phyloP scores from a whole-genome alignment of 2,329 filamentous ascomycete species.

The Apiospora rasikravindrae region DNA sequence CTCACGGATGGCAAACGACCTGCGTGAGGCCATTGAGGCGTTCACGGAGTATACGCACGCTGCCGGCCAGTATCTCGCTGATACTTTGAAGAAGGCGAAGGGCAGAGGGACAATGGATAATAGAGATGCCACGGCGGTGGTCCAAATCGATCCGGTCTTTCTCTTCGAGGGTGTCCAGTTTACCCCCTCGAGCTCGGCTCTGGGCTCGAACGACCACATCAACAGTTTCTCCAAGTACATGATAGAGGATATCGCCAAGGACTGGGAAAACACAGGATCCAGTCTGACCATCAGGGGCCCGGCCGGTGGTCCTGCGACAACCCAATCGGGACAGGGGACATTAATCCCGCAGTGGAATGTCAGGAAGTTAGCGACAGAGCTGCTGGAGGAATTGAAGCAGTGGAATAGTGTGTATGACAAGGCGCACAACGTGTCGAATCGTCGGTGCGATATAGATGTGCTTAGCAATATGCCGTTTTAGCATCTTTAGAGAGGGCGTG shows the following conservation, averaged over 20 bases:
- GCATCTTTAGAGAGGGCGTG: neutral
- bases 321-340: constrained; percentile 44
- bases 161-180: constrained; percentile 32
- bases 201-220: constrained; percentile 38
- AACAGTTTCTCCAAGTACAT: constrained; percentile 50
- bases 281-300: constrained; percentile 46
- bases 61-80: constrained; percentile 31
- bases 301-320: constrained; percentile 29
- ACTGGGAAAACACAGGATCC: constrained; percentile 46
- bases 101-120: neutral
- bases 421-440: neutral
- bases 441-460: neutral
- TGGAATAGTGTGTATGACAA: constrained; percentile 34
- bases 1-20: constrained; percentile 25
- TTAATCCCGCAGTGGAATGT: constrained; percentile 27
- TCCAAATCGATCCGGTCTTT: constrained; percentile 26
- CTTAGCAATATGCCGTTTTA: neutral
- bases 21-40: constrained; percentile 26
- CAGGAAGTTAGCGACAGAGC: constrained; percentile 26
- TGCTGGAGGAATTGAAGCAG: constrained; percentile 27
- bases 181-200: constrained; percentile 17
- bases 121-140: neutral
- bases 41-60: constrained; percentile 35
- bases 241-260: constrained; percentile 49
- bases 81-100: constrained; percentile 22